Evolutionary conservation across 371 early-diverging fungal genomes (phyloP), one percentile per base, ranked within the genome.

Genomic region (Actinomortierella wolfii): DNA sequence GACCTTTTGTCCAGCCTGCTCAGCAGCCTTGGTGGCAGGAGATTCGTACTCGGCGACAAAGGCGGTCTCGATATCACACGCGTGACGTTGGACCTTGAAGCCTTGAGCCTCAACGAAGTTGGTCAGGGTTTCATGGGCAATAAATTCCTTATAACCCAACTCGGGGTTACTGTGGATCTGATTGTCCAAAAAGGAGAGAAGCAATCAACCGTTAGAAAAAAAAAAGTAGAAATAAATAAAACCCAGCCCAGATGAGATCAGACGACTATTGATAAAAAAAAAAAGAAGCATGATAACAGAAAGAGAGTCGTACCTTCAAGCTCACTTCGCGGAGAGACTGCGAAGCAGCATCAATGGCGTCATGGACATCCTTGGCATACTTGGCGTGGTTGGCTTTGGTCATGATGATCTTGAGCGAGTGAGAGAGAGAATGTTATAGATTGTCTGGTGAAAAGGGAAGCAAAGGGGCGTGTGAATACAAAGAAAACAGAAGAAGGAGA

Each of bases 81-180:
- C 86, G 1, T 76, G 68, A 15, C 79, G 80, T 21, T 79, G 79
- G 9, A 88, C 78, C 9, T 73, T 59, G 65, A 86, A 87, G 1
- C 87, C 89, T 23, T 81, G 64, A 6, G 57, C 46, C 51, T 84
- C 81, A 17, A 90, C 67, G 55, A 81, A 89, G n/a, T 82, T 76
- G 5, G 83, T 81, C 63, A 90, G 70, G 17, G 78, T 49, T 9
- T 69, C 51, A 56, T 77, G 78, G 0, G 89, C 86, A 44, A 76
- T 60, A 52, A 69, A 71, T 53, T 90, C 90, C 26, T 83, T 60
- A 53, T 82, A 67, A 20, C 84, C 85, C 11, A 81, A 59, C 76
- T 90, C 90, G 9, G 90, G 90, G 58, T 88, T 59, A 39, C 79
- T 78, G 52, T 90, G 89, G 56, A 90, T 84, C 81, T 83, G 56